A percentile compares a stretch with the other conserved stretches of the same genome.
phyloP scores from a whole-genome alignment of 2,329 filamentous ascomycete species.

The Stachybotrys echinatus region DNA sequence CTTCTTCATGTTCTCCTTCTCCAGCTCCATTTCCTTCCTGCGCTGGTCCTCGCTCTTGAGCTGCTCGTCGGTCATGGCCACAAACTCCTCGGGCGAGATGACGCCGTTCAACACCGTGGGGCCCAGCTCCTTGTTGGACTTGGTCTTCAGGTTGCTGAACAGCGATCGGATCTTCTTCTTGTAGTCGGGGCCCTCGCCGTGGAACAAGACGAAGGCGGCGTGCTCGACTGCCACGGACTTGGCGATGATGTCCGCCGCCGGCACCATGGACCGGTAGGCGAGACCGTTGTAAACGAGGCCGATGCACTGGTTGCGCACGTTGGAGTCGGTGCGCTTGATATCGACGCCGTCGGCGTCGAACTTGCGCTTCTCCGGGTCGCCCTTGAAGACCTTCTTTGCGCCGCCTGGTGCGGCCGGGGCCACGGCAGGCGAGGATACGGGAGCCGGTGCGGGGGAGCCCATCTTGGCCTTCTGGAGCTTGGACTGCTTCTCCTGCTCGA shows the following conservation, averaged over 20 bases:
- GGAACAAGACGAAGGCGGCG: constrained; percentile 66
- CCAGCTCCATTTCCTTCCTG: constrained; percentile 67
- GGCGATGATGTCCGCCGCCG: constrained; percentile 65
- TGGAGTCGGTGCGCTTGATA: constrained; percentile 67
- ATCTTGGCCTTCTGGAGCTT: constrained; percentile 37
- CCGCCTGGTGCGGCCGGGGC: constrained; percentile 37
- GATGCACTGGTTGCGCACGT: constrained; percentile 76
- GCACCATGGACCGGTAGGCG: constrained; percentile 63
- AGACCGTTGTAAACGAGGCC: constrained; percentile 93
- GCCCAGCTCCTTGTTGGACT: constrained; percentile 74
- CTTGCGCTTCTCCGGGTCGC: constrained; percentile 72
- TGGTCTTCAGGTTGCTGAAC: constrained; percentile 92
- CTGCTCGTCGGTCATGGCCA: constrained; percentile 83
- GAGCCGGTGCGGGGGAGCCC: constrained; percentile 34
- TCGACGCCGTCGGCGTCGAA: constrained; percentile 79
- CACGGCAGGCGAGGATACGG: constrained; percentile 50
- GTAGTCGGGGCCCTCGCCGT: constrained; percentile 71
- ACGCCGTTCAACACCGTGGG: constrained; percentile 69
- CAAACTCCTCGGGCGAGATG: constrained; percentile 68
- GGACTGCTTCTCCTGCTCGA: constrained; percentile 57
- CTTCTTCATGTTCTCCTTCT: constrained; percentile 94
- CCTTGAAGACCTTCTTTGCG: constrained; percentile 46
- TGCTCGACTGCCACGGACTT: constrained; percentile 77
- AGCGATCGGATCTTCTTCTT: constrained; percentile 85
- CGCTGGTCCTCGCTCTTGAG: constrained; percentile 82